These are phyloP conservation scores for Hygrophorus russula DNA, from an alignment of 768 basidiomycete genomes.

Conservation along the genomic window DNA sequence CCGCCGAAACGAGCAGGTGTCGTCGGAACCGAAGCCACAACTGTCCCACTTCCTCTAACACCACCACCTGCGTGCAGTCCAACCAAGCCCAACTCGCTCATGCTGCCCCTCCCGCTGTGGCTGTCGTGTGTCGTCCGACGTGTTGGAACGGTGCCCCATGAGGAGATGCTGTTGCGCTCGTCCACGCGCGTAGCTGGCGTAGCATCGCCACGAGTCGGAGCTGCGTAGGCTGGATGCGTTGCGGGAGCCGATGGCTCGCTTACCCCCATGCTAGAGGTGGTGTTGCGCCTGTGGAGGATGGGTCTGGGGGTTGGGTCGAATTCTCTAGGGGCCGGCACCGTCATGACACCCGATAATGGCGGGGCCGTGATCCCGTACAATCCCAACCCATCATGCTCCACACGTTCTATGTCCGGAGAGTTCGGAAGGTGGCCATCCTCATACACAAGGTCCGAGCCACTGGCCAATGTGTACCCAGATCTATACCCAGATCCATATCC, in stretches of 20 bases:
- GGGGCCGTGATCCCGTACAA: background rate
- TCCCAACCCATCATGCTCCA: too few species aligned
- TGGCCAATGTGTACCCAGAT: constrained; percentile 19
- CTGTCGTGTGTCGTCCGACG: constrained; percentile 5
- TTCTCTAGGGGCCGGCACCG: background rate
- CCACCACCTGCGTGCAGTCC: constrained; percentile 8
- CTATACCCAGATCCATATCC: constrained; percentile 25
- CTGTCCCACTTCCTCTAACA: background rate
- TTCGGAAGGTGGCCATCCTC: background rate
- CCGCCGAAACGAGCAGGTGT: constrained; percentile 2
- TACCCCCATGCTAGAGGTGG: background rate
- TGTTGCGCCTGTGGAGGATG: background rate
- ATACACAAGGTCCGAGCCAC: background rate
- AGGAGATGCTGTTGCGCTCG: constrained; percentile 8
- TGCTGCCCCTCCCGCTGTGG: constrained; percentile 1
- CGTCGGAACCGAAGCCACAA: background rate
- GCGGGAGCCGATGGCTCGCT: background rate
- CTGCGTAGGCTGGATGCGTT: background rate
- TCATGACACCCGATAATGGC: background rate
- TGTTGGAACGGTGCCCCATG: constrained; percentile 23
- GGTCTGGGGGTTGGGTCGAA: background rate
- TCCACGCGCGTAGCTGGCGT: background rate
- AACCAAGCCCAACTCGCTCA: constrained; percentile 18
- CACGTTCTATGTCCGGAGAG: background rate
- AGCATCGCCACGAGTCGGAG: background rate